phyloP scores from a whole-genome alignment of 768 basidiomycete genomes.

The Boletus rubescentipes region DNA sequence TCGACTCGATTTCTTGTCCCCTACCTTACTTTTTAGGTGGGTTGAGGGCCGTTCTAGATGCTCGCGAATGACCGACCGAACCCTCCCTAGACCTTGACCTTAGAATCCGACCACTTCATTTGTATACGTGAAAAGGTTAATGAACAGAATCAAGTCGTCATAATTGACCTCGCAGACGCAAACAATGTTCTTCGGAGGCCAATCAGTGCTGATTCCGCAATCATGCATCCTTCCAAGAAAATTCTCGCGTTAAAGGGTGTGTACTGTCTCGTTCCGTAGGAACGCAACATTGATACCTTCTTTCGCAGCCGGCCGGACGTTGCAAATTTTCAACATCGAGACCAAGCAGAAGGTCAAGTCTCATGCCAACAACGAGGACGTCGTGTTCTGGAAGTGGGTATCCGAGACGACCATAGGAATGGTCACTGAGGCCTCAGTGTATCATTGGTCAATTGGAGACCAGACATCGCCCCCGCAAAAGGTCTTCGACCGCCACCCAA shows the following conservation, averaged over 20 bases:
- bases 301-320: conserved; percentile 77
- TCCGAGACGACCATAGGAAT: conserved; percentile 88
- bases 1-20: not conserved
- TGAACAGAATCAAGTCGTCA: conserved; percentile 97
- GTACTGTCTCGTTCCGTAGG: not conserved
- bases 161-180: conserved; percentile 95
- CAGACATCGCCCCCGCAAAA: conserved; percentile 80
- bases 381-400: conserved; percentile 99
- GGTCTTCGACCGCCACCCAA: conserved; percentile 94
- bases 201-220: conserved; percentile 97
- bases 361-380: conserved; percentile 89
- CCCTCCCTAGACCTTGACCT: conserved; percentile 72
- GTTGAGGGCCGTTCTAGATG: conserved; percentile 1
- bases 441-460: conserved; percentile 84
- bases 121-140: conserved; percentile 95
- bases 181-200: conserved; percentile 96
- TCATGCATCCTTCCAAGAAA: conserved; percentile 97
- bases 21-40: conserved; percentile 18
- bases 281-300: conserved; percentile 2
- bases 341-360: conserved; percentile 98
- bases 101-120: conserved; percentile 98
- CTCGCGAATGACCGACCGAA: not conserved
- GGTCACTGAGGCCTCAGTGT: conserved; percentile 92
- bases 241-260: conserved; percentile 91
- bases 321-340: conserved; percentile 98